Evolutionary conservation across 345 rosid genomes (phyloP).

Genomic region (Eucalyptus regnans): DNA sequence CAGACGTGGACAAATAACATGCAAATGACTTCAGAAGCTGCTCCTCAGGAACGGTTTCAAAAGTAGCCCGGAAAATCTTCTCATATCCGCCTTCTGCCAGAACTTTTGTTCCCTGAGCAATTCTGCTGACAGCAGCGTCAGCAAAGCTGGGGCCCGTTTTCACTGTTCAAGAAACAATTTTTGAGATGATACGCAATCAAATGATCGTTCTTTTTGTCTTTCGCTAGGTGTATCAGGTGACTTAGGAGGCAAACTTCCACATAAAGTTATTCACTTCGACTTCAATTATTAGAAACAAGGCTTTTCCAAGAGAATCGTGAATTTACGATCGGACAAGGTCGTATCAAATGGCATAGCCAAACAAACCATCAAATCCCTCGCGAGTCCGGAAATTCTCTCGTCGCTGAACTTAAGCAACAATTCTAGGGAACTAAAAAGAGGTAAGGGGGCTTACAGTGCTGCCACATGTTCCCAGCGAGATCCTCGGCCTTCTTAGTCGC

Average conservation of each 20-base stretch:
- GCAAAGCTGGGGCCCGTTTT: conserved; percentile 89
- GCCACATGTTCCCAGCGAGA: conserved; percentile 90
- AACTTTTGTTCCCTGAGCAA: conserved; percentile 86
- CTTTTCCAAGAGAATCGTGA: not conserved
- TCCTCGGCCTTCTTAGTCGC: conserved; percentile 89
- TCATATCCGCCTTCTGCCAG: conserved; percentile 97
- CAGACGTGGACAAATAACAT: conserved; percentile 89
- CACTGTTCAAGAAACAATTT: conserved; percentile 29
- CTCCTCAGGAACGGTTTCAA: conserved; percentile 74
- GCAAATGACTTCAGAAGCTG: conserved; percentile 68
- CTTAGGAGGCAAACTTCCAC: not conserved
- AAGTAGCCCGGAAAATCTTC: conserved; percentile 64
- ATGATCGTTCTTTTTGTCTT: not conserved
- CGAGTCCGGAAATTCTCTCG: not conserved
- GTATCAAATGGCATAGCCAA: not conserved
- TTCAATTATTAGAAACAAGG: not conserved
- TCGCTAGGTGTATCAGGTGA: not conserved
- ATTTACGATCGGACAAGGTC: not conserved
- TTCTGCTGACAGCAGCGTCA: conserved; percentile 84
- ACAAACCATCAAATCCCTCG: not conserved
- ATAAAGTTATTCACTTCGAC: not conserved
- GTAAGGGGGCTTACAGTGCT: conserved; percentile 41
- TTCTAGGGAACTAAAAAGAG: not conserved
- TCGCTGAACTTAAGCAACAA: not conserved
- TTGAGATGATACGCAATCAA: not conserved